These are phyloP conservation scores for Xylaria curta DNA, from an alignment of 495 filamentous ascomycete species.

Conservation along the genomic window DNA sequence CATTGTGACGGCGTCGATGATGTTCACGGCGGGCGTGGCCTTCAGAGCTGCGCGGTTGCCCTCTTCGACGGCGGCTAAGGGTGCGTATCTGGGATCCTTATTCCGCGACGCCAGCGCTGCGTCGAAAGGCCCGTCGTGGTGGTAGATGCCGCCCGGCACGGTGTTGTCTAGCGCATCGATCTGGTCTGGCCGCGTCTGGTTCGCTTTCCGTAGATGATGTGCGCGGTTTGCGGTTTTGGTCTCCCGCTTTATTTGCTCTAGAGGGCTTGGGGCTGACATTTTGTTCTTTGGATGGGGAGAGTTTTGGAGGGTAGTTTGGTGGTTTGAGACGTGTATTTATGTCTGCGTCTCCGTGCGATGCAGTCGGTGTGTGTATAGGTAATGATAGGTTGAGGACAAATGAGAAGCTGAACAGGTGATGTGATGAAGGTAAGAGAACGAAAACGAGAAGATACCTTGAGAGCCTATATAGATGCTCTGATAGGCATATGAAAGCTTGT, in stretches of 20 bases:
- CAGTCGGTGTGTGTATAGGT: background rate
- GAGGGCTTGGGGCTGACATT: conserved; percentile 1
- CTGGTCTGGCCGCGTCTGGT: conserved; percentile 72
- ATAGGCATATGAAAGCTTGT: background rate
- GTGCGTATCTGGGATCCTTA: conserved; percentile 63
- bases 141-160: conserved; percentile 66
- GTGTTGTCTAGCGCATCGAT: conserved; percentile 80
- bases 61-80: conserved; percentile 76
- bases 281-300: background rate
- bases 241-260: conserved; percentile 57
- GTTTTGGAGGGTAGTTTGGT: background rate
- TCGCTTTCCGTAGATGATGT: conserved; percentile 66
- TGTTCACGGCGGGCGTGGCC: conserved; percentile 82
- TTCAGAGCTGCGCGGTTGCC: conserved; percentile 79
- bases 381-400: background rate
- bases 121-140: conserved; percentile 94
- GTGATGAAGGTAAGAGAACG: background rate
- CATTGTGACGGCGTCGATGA: conserved; percentile 73
- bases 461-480: background rate
- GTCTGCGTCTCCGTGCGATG: too few relatives aligned
- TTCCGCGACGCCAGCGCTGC: conserved; percentile 79
- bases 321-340: background rate
- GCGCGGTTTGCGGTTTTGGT: conserved; percentile 65
- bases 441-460: background rate
- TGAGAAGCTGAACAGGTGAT: background rate